A percentile compares a stretch with the other conserved stretches of the same genome.
Evolutionary conservation across 495 filamentous ascomycete genomes (phyloP).

Genomic region (Aspergillus carlsbadensis): DNA sequence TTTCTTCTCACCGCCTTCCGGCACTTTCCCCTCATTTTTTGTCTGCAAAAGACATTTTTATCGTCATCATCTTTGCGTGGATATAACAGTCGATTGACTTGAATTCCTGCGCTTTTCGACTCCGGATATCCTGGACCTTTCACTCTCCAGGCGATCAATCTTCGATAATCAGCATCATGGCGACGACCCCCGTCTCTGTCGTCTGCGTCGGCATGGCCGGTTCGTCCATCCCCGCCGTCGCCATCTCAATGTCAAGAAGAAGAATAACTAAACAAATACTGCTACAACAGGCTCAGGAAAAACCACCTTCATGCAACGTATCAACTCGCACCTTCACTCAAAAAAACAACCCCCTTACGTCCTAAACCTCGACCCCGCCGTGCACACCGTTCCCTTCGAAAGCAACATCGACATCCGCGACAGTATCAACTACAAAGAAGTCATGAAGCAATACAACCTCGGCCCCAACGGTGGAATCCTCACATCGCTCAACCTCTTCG

Average conservation of each 20-base stretch:
- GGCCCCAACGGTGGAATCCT: conserved; percentile 98
- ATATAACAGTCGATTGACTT: background rate
- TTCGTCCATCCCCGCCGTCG: conserved; percentile 18
- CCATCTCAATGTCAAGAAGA: background rate
- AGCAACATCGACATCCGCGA: conserved; percentile 99
- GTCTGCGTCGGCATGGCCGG: conserved; percentile 98
- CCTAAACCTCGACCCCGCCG: conserved; percentile 95
- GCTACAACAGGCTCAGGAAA: conserved; percentile 77
- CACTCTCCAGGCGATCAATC: background rate
- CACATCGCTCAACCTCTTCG: conserved; percentile 92
- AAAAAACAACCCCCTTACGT: conserved; percentile 65
- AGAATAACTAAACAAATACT: background rate
- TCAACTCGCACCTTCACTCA: conserved; percentile 34
- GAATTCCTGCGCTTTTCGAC: background rate
- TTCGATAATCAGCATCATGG: conserved; percentile 30
- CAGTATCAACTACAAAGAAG: conserved; percentile 98
- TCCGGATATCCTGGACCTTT: background rate
- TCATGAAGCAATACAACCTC: conserved; percentile 98
- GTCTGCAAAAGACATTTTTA: conserved; percentile 36
- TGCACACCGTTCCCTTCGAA: conserved; percentile 93
- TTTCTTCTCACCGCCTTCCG: conserved; percentile 18
- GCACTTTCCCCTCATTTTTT: conserved; percentile 34
- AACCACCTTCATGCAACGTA: conserved; percentile 97
- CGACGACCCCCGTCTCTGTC: conserved; percentile 63
- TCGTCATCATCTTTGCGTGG: background rate